Evolutionary conservation across 1,284 basidiomycete species (phyloP).

Genomic region (Sanghuangporus sanghuang): DNA sequence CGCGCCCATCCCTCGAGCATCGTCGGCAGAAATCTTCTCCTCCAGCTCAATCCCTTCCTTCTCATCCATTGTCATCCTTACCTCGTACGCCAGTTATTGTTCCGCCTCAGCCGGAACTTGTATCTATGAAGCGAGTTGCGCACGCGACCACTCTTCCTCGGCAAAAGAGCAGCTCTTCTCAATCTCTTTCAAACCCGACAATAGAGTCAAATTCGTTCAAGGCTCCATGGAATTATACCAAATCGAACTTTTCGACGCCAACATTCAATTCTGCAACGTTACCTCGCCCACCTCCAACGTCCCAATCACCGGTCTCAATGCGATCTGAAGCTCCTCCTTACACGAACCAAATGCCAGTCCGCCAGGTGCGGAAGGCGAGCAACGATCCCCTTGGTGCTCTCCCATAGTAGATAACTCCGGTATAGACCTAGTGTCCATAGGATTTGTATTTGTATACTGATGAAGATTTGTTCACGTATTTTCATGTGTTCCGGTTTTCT

Average conservation of each 20-base stretch:
- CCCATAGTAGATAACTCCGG: neutral
- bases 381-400: constrained; percentile 18
- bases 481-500: constrained; percentile 3
- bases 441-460: neutral
- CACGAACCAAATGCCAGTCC: constrained; percentile 1
- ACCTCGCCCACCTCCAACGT: constrained; percentile 17
- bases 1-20: constrained; percentile 23
- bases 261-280: constrained; percentile 8
- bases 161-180: neutral
- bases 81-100: constrained; percentile 14
- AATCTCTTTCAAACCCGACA: constrained; percentile 17
- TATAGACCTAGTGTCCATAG: neutral
- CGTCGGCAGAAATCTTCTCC: constrained; percentile 17
- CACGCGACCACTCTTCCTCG: constrained; percentile 6
- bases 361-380: constrained; percentile 14
- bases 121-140: neutral
- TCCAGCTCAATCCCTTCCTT: constrained; percentile 18
- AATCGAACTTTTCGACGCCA: constrained; percentile 18
- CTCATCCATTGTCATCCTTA: constrained; percentile 14
- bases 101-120: neutral
- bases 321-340: constrained; percentile 2
- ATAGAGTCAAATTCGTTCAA: constrained; percentile 2
- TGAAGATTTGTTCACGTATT: neutral
- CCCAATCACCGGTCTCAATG: neutral
- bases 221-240: constrained; percentile 22